Conservation (phyloP, 768 basidiomycete species). For the Dioszegia aurantiaca region DNA sequence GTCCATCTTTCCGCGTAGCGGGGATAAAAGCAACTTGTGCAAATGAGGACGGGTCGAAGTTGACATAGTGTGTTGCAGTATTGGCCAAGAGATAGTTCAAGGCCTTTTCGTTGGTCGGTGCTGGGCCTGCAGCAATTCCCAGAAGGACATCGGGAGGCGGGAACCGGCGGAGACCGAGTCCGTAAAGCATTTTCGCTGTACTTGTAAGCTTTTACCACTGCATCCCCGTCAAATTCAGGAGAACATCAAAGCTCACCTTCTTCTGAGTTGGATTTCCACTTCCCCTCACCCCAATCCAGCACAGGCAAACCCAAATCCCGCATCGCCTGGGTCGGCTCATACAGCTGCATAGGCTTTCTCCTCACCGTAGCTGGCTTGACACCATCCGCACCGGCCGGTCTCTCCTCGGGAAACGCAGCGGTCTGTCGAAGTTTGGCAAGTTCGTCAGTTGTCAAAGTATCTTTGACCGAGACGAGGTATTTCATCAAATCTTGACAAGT, state of each 20-base stretch:
- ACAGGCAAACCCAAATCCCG: constrained; percentile 73
- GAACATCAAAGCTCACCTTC: constrained; percentile 63
- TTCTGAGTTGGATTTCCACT: constrained; percentile 78
- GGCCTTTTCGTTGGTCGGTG: constrained; percentile 56
- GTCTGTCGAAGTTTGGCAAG: constrained; percentile 62
- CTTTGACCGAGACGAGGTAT: constrained; percentile 79
- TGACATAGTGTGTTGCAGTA: constrained; percentile 58
- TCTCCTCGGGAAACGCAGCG: constrained; percentile 64
- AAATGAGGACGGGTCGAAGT: constrained; percentile 34
- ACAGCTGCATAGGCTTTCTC: constrained; percentile 69
- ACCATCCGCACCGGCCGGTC: constrained; percentile 11
- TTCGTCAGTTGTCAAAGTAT: constrained; percentile 62
- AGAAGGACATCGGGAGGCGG: constrained; percentile 70
- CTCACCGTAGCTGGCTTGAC: constrained; percentile 54
- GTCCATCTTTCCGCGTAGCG: constrained; percentile 59
- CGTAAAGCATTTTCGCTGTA: constrained; percentile 70
- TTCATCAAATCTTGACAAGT: constrained; percentile 76
- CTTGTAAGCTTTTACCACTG: constrained; percentile 7
- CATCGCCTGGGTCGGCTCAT: constrained; percentile 75
- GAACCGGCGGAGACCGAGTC: constrained; percentile 57
- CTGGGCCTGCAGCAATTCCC: constrained; percentile 62
- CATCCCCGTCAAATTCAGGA: background rate
- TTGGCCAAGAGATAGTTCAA: constrained; percentile 82
- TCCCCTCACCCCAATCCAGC: constrained; percentile 79
- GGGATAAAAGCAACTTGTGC: constrained; percentile 73